phyloP scores from a whole-genome alignment of 140 eudicot genomes.

The Ambrosia hybrid region DNA sequence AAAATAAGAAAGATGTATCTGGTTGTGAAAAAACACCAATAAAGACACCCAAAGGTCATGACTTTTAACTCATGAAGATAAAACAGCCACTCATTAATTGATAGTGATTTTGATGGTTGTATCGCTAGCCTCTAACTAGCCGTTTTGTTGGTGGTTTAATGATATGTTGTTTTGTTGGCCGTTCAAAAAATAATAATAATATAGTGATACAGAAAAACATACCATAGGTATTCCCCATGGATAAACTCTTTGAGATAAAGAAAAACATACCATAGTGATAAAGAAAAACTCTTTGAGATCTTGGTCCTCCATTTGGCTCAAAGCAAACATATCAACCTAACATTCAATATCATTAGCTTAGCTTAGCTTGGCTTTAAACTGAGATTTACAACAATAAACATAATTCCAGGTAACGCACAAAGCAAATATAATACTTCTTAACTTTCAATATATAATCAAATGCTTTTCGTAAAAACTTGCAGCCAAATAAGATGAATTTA shows the following conservation, averaged over 20 bases:
- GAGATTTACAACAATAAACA: background rate
- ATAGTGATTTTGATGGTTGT: background rate
- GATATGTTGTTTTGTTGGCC: too few species aligned
- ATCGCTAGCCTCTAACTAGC: too few species aligned
- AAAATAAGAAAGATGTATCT: background rate
- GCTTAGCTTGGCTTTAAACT: background rate
- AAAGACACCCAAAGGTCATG: too few species aligned
- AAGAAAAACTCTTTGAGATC: constrained; percentile 67
- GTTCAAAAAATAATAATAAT: too few species aligned
- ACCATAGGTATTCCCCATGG: constrained; percentile 87
- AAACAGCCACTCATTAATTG: background rate
- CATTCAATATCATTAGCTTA: background rate
- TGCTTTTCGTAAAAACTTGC: constrained; percentile 5
- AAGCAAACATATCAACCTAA: constrained; percentile 86
- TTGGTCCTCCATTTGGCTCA: constrained; percentile 87
- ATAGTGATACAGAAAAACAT: background rate
- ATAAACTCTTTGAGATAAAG: constrained; percentile 59
- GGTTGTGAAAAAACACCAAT: background rate
- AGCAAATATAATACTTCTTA: background rate
- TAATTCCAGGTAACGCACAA: background rate
- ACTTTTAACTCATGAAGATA: background rate
- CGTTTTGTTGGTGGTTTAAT: too few species aligned
- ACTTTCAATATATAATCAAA: background rate
- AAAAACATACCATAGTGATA: too few species aligned
- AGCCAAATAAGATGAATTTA: background rate